These are phyloP conservation scores for Microstroma glucosiphilum DNA, from an alignment of 1,284 basidiomycete species.

Conservation along the genomic window DNA sequence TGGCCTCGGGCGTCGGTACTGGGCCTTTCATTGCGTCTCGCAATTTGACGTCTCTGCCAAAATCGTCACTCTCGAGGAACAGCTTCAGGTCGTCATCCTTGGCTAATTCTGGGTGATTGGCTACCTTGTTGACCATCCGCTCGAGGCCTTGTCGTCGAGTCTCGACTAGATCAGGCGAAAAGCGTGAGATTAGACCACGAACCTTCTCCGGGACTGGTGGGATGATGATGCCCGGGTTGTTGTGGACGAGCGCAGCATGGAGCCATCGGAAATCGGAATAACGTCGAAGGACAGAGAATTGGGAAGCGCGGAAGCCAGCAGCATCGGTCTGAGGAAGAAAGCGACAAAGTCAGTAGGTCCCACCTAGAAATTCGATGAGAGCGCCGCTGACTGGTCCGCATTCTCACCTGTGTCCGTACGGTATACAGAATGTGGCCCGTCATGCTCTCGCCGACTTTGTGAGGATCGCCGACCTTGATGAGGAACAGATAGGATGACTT, in stretches of 20 bases:
- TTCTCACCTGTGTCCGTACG: constrained; percentile 27
- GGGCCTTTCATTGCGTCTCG: constrained; percentile 53
- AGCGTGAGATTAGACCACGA: constrained; percentile 57
- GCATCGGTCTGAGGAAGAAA: constrained; percentile 22
- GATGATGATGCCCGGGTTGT: constrained; percentile 95
- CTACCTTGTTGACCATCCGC: constrained; percentile 52
- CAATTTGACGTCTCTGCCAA: constrained; percentile 59
- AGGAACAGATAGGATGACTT: constrained; percentile 16
- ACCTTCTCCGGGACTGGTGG: constrained; percentile 96
- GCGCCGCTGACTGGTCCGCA: not conserved
- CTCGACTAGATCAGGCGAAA: constrained; percentile 53
- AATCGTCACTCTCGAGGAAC: constrained; percentile 53
- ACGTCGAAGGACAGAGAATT: constrained; percentile 70
- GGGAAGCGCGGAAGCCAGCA: constrained; percentile 23
- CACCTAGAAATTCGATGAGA: not conserved
- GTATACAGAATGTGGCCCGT: constrained; percentile 54
- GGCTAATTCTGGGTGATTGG: constrained; percentile 51
- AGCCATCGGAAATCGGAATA: constrained; percentile 98
- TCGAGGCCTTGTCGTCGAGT: constrained; percentile 51
- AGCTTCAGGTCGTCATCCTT: constrained; percentile 53
- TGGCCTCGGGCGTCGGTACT: constrained; percentile 46
- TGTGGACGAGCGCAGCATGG: constrained; percentile 76
- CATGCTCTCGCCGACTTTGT: constrained; percentile 45
- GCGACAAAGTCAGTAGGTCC: not conserved
- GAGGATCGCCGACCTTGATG: constrained; percentile 47